These are phyloP conservation scores for Plasmodium reichenowi DNA, from an alignment of 169 alveolate species.

Conservation along the genomic window DNA sequence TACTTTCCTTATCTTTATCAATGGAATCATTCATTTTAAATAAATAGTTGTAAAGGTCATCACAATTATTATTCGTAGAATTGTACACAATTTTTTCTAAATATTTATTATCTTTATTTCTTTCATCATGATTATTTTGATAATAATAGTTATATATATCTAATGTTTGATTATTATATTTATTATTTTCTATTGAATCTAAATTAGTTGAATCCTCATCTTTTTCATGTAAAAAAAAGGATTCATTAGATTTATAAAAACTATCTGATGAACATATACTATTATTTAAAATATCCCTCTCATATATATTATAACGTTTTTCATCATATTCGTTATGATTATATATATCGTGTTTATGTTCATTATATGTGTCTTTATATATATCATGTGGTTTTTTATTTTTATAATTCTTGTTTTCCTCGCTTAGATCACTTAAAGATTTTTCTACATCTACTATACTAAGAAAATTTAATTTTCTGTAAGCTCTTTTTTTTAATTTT, in stretches of 20 bases:
- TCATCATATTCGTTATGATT: too few species aligned
- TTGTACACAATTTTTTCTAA: constrained; percentile 11
- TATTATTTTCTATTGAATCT: not conserved
- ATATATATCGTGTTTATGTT: too few species aligned
- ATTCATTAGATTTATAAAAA: not conserved
- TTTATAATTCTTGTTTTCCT: not conserved
- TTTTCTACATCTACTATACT: constrained; percentile 62
- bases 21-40: not conserved
- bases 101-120: not conserved
- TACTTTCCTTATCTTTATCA: not conserved
- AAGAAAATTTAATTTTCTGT: constrained; percentile 52
- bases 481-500: constrained; percentile 53
- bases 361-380: too few species aligned
- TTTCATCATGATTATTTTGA: constrained; percentile 5
- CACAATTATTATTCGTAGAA: not conserved
- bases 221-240: not conserved
- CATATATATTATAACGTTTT: too few species aligned
- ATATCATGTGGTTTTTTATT: not conserved
- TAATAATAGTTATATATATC: constrained; percentile 51
- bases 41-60: constrained; percentile 3
- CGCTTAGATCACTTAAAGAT: constrained; percentile 12
- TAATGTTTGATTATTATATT: constrained; percentile 11
- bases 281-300: too few species aligned
- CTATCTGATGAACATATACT: too few species aligned
- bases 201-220: not conserved